phyloP scores from a whole-genome alignment of 352 stramenopile species.

The Globisporangium radiosum region DNA sequence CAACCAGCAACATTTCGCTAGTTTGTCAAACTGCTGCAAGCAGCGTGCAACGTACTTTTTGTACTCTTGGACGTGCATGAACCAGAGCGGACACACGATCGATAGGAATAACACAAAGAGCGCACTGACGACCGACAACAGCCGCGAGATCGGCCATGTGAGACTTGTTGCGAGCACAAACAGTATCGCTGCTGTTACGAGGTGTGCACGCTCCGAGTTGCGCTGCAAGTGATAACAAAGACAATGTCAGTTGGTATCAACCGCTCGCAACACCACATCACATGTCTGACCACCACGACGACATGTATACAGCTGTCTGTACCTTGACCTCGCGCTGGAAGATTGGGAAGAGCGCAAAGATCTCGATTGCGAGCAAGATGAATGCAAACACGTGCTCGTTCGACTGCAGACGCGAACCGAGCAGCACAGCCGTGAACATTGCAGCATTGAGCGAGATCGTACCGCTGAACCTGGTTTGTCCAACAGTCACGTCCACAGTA shows the following conservation, averaged over 20 bases:
- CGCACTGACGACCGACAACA: conserved; percentile 56
- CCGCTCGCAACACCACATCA: background rate
- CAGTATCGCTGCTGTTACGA: conserved; percentile 58
- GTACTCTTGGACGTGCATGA: conserved; percentile 88
- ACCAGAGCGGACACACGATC: conserved; percentile 85
- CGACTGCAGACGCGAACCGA: conserved; percentile 85
- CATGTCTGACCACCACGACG: background rate
- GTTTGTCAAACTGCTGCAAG: background rate
- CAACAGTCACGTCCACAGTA: too few relatives aligned
- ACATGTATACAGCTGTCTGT: background rate
- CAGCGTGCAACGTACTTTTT: conserved; percentile 69
- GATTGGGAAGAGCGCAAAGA: conserved; percentile 89
- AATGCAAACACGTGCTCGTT: conserved; percentile 91
- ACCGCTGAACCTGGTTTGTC: conserved; percentile 48
- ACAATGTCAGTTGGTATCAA: conserved; percentile 4
- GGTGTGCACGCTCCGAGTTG: conserved; percentile 60
- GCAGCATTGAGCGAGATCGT: conserved; percentile 90
- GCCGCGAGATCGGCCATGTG: conserved; percentile 65
- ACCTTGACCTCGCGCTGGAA: conserved; percentile 84
- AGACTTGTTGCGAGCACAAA: conserved; percentile 67
- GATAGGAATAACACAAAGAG: conserved; percentile 75
- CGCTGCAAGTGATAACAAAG: conserved; percentile 18
- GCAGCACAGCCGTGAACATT: conserved; percentile 89
- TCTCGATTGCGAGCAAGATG: conserved; percentile 85
- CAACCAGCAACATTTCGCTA: background rate